Evolutionary conservation across 1,139 yeast species (phyloP), one percentile per base, ranked within the genome.

Genomic region (Kurtzmaniella quercitrusa): DNA sequence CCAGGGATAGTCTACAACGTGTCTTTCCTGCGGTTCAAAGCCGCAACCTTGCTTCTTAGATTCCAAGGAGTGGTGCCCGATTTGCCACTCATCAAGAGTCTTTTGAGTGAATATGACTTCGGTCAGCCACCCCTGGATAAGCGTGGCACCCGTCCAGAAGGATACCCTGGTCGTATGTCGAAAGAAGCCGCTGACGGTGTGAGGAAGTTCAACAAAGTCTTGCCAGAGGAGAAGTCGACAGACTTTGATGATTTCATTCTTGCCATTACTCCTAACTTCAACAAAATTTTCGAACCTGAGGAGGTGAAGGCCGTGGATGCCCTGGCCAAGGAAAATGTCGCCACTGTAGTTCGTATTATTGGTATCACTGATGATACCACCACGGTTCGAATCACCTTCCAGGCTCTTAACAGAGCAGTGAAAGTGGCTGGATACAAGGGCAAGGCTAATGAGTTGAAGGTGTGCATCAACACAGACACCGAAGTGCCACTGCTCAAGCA

Each of bases 1-100:
- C 87, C 88, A 1, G 86, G 86, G 0, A 74, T 81, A 41, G 69
- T 79, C 24, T 82, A 81, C 58, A 73, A 78, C 48, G 79, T 81
- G 14, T 68, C 79, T 1, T 75, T 80, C 45, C 62, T 74, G 33
- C 63, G 75, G 42, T 64, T 67, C 49, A 71, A 73, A 45, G 83
- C 82, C 1, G 71, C 77, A 7, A 68, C 75, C 1, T 59, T 80
- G 25, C 59, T 80, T 40, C 67, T 63, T 36, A 62, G 73, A 36
- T 71, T 56, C 55, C 62, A 65, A 39, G 54, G 61, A 2, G 49
- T 55, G 23, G 59, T 68, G 9, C 58, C 73, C 1, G 44, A 44
- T 15, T 37, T 44, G 25, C 24, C 38, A 12, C 53, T 68, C 10
- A 63, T 68, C 41, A 59, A 58, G 37, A 59, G 58, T 47, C 57